Conservation (phyloP, 2,329 filamentous ascomycete species). For the Pseudogymnoascus sp. region DNA sequence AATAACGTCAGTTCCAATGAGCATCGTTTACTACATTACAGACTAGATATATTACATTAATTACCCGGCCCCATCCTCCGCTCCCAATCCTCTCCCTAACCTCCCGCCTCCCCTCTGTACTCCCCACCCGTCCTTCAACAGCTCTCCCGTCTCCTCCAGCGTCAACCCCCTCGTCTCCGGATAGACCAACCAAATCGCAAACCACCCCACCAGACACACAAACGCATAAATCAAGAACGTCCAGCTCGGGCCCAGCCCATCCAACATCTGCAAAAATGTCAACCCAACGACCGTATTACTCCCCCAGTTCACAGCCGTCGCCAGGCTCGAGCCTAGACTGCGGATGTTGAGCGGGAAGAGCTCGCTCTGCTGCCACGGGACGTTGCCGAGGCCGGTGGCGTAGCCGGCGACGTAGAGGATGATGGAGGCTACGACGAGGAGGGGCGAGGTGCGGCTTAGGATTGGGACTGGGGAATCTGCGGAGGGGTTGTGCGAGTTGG, state of each 20-base stretch:
- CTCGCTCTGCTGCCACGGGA: constrained; percentile 95
- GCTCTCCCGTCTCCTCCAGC: constrained; percentile 68
- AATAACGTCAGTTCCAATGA: background rate
- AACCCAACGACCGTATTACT: constrained; percentile 80
- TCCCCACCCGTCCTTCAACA: constrained; percentile 69
- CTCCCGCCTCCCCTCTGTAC: constrained; percentile 31
- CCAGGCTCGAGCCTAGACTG: constrained; percentile 62
- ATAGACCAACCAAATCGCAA: constrained; percentile 65
- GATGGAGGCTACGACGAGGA: constrained; percentile 64
- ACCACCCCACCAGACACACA: constrained; percentile 63
- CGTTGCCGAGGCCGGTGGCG: constrained; percentile 80
- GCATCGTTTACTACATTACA: background rate
- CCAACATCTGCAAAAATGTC: constrained; percentile 84
- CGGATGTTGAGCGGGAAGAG: constrained; percentile 74
- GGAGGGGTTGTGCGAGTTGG: constrained; percentile 22
- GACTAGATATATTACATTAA: background rate
- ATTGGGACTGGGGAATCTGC: constrained; percentile 19
- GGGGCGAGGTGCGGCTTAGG: constrained; percentile 33
- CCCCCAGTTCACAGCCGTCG: constrained; percentile 80
- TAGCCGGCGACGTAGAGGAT: constrained; percentile 80
- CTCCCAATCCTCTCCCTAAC: background rate
- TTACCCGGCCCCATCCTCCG: background rate
- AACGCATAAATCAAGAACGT: constrained; percentile 76
- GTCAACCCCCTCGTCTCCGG: constrained; percentile 78
- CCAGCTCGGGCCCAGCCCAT: constrained; percentile 60